Evolutionary conservation across 2,329 filamentous ascomycete genomes (phyloP).

Genomic region (Paraphoma chrysanthemicola): DNA sequence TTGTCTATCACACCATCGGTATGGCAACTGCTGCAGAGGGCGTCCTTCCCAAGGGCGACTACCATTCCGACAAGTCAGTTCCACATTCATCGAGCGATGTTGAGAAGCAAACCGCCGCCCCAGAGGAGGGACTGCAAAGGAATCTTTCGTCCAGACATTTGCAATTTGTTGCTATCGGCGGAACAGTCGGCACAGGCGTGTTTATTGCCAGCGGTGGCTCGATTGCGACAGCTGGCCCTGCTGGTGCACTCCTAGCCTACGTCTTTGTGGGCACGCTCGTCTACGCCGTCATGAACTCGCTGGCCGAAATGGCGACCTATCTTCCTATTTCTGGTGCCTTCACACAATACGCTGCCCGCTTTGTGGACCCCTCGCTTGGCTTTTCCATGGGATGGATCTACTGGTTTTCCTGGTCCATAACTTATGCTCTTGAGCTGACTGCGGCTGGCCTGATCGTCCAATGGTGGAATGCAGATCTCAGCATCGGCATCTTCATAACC

Average conservation of each 20-base stretch:
- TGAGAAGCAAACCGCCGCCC: constrained; percentile 43
- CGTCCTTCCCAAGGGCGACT: constrained; percentile 36
- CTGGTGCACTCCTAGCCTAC: constrained; percentile 56
- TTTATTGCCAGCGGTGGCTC: constrained; percentile 60
- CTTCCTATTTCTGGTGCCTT: constrained; percentile 80
- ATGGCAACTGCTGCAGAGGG: constrained; percentile 34
- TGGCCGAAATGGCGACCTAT: constrained; percentile 76
- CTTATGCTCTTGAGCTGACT: constrained; percentile 75
- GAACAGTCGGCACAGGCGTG: constrained; percentile 60
- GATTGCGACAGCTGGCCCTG: constrained; percentile 57
- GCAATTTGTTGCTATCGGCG: constrained; percentile 50
- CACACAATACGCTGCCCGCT: constrained; percentile 76
- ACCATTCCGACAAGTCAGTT: constrained; percentile 40
- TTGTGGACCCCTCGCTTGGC: constrained; percentile 74
- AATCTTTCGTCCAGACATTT: constrained; percentile 47
- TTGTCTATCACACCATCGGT: constrained; percentile 9
- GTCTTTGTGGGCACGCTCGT: constrained; percentile 70
- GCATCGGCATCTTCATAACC: constrained; percentile 74
- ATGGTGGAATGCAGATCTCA: constrained; percentile 71
- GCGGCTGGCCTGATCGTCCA: constrained; percentile 77
- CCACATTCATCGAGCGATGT: constrained; percentile 38
- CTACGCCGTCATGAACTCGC: constrained; percentile 73
- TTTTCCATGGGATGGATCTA: constrained; percentile 86
- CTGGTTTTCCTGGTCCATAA: constrained; percentile 80
- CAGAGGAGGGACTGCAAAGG: constrained; percentile 39